Conservation (phyloP, 306 rosid genomes). For the Vachellia pachyceras region DNA sequence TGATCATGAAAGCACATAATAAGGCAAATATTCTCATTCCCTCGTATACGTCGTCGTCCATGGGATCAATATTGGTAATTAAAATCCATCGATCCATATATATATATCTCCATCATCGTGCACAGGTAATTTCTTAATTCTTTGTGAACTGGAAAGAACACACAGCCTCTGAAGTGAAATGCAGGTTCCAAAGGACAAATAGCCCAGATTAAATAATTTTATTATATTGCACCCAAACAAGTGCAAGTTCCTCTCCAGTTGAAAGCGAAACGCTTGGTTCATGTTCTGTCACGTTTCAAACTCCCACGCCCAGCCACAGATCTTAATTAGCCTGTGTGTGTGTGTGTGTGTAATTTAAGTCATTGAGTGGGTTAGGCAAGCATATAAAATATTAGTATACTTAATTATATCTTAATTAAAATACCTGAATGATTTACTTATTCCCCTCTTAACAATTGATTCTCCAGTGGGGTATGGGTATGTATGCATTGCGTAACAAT, state of each 20-base stretch:
- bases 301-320: not conserved
- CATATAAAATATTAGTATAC: not conserved
- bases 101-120: not conserved
- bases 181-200: not conserved
- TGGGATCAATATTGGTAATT: no score
- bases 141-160: not conserved
- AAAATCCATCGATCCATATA: no score
- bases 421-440: not conserved
- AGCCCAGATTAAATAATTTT: not conserved
- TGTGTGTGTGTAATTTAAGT: not conserved
- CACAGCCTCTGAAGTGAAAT: not conserved
- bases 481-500: not conserved
- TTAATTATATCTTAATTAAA: not conserved
- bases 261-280: not conserved
- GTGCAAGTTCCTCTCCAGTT: not conserved
- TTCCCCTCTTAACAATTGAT: not conserved
- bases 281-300: not conserved
- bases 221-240: not conserved
- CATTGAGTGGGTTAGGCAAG: not conserved
- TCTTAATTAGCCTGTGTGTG: not conserved
- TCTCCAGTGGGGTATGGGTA: not conserved
- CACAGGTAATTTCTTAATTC: not conserved
- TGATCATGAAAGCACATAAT: no score
- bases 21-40: no score
- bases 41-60: no score